Evolutionary conservation across 495 filamentous ascomycete genomes (phyloP).

Genomic region (Neurospora sp.): DNA sequence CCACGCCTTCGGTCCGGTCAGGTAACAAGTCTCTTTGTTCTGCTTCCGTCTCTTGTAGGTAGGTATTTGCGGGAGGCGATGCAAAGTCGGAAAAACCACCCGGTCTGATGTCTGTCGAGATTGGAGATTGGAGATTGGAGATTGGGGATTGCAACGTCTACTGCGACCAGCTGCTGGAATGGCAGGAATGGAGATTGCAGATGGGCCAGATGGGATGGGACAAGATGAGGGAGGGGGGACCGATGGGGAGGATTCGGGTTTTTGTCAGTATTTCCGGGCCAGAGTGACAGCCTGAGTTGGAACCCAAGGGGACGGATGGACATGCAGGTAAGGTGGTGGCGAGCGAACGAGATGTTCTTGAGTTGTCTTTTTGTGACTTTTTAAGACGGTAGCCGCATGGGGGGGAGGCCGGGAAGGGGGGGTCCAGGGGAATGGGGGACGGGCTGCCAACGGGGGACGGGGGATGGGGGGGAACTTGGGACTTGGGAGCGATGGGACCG

Average conservation of each 20-base stretch:
- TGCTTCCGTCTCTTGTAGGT: not conserved
- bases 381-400: slow-evolving; percentile 4
- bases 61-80: not conserved
- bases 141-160: not conserved
- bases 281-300: not conserved
- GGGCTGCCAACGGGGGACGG: not conserved
- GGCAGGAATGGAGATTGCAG: not conserved
- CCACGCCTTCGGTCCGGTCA: not conserved
- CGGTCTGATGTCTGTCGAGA: not conserved
- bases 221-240: not conserved
- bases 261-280: not conserved
- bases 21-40: not conserved
- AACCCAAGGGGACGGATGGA: not conserved
- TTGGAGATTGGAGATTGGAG: not conserved
- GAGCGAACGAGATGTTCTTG: slow-evolving; percentile 1
- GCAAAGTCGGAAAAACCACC: not conserved
- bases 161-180: not conserved
- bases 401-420: not conserved
- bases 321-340: slow-evolving; percentile 2
- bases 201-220: not conserved
- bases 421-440: not conserved
- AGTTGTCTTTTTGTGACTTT: slow-evolving; percentile 4
- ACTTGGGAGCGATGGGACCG: not conserved
- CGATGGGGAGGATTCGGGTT: not conserved
- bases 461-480: not conserved